These are phyloP conservation scores for Acrocalymma vagum DNA, from an alignment of 2,329 filamentous ascomycete species.

Conservation along the genomic window DNA sequence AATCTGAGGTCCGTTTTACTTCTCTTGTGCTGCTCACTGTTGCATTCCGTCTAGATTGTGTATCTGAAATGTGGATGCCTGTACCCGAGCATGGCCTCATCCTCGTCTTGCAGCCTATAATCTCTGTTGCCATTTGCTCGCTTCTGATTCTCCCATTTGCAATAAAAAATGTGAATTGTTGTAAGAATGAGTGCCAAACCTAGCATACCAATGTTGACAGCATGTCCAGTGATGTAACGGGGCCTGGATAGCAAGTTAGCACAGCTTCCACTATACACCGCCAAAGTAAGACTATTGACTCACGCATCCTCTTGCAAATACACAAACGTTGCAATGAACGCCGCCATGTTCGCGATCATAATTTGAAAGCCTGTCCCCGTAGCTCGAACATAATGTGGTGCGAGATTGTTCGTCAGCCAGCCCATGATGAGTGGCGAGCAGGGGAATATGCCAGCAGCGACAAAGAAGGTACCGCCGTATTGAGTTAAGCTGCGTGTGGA, in stretches of 20 bases:
- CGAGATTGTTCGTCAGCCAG: constrained; percentile 54
- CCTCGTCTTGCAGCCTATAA: constrained; percentile 27
- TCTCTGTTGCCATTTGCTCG: constrained; percentile 30
- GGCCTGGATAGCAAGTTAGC: constrained; percentile 19
- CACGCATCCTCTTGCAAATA: constrained; percentile 56
- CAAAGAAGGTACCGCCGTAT: constrained; percentile 52
- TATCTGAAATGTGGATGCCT: constrained; percentile 41
- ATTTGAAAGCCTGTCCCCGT: constrained; percentile 59
- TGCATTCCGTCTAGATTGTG: no score
- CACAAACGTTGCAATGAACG: constrained; percentile 61
- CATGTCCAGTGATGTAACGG: constrained; percentile 29
- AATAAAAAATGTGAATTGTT: constrained; percentile 29
- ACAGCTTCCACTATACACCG: neutral
- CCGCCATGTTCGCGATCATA: constrained; percentile 58
- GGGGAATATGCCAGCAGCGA: constrained; percentile 54
- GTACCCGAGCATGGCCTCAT: constrained; percentile 35
- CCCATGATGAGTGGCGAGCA: constrained; percentile 49
- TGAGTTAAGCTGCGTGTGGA: constrained; percentile 38
- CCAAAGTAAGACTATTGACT: constrained; percentile 15
- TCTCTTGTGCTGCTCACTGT: no score
- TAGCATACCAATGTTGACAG: constrained; percentile 35
- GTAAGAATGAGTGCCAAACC: constrained; percentile 30
- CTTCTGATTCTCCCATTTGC: constrained; percentile 36
- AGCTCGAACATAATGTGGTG: constrained; percentile 65
- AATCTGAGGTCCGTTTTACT: no score